Evolutionary conservation across 345 rosid species (phyloP).

Genomic region (Sonneratia caseolaris): DNA sequence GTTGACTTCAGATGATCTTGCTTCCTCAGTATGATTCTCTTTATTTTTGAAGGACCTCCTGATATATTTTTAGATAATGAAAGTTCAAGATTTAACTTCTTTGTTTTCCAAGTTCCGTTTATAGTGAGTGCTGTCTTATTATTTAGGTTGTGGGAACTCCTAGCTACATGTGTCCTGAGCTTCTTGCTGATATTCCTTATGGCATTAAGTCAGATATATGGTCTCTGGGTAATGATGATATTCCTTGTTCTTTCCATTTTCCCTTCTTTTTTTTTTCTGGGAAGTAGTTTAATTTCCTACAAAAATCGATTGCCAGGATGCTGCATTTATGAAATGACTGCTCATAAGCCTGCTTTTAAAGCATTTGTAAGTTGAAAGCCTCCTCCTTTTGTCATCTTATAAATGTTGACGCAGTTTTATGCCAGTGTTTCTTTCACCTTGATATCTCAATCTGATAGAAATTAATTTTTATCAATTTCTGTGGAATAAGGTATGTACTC

Average conservation of each 20-base stretch:
- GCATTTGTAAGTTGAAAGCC: conserved; percentile 70
- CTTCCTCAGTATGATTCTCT: conserved; percentile 75
- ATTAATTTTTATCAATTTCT: background rate
- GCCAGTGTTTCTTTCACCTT: background rate
- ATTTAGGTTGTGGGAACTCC: conserved; percentile 99
- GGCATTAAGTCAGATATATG: conserved; percentile 97
- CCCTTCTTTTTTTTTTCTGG: background rate
- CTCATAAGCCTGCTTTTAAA: conserved; percentile 92
- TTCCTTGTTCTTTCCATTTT: conserved; percentile 1
- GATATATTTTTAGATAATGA: background rate
- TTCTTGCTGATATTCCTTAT: conserved; percentile 97
- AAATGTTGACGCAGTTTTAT: background rate
- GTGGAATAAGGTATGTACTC: background rate
- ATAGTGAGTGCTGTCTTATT: conserved; percentile 6
- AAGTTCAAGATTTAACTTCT: conserved; percentile 9
- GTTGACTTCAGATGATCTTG: conserved; percentile 93
- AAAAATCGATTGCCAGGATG: conserved; percentile 59
- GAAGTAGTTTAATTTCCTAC: conserved; percentile 11
- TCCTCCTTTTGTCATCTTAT: conserved; percentile 4
- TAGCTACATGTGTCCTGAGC: conserved; percentile 99
- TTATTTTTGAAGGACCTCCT: background rate
- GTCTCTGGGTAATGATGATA: conserved; percentile 58
- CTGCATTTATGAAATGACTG: conserved; percentile 95
- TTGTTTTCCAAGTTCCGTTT: conserved; percentile 1
- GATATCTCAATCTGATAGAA: background rate